phyloP scores from a whole-genome alignment of 2,329 filamentous ascomycete species.

The Myriosclerotinia scirpicola region DNA sequence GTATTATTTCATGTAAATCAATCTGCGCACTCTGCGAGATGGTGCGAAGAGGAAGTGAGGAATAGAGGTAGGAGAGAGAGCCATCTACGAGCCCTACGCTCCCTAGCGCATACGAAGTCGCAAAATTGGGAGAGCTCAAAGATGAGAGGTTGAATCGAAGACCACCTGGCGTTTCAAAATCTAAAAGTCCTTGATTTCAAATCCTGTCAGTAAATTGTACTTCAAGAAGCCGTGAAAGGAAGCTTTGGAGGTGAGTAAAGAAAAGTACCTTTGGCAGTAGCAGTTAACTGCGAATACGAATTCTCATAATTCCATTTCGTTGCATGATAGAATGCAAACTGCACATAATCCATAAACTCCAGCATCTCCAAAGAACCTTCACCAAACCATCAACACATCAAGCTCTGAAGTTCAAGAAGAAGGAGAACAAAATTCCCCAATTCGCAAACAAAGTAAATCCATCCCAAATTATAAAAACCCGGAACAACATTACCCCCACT shows the following conservation, averaged over 20 bases:
- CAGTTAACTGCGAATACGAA: constrained; percentile 83
- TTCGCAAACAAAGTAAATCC: constrained; percentile 1
- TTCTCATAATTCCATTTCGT: constrained; percentile 91
- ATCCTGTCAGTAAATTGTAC: constrained; percentile 29
- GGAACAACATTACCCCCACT: constrained; percentile 22
- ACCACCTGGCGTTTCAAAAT: constrained; percentile 83
- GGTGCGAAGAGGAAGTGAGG: constrained; percentile 72
- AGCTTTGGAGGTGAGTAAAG: constrained; percentile 28
- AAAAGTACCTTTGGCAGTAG: constrained; percentile 69
- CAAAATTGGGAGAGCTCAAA: constrained; percentile 88
- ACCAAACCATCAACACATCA: constrained; percentile 11
- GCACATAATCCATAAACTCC: constrained; percentile 97
- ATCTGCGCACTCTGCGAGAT: constrained; percentile 72
- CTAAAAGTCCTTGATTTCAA: constrained; percentile 66
- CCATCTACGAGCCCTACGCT: constrained; percentile 91
- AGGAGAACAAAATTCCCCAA: not conserved
- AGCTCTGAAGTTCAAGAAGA: not conserved
- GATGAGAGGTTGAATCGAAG: constrained; percentile 86
- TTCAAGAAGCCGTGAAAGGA: constrained; percentile 18
- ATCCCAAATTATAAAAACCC: constrained; percentile 9
- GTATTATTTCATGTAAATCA: constrained; percentile 73
- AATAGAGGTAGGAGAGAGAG: constrained; percentile 96
- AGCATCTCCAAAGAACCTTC: constrained; percentile 60
- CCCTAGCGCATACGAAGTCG: constrained; percentile 88
- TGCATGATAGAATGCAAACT: constrained; percentile 82